Percentiles rank a stretch among this genome's conserved stretches.
Evolutionary conservation across 2,329 filamentous ascomycete genomes (phyloP).

Genomic region (Cladosporium cucumerinum): DNA sequence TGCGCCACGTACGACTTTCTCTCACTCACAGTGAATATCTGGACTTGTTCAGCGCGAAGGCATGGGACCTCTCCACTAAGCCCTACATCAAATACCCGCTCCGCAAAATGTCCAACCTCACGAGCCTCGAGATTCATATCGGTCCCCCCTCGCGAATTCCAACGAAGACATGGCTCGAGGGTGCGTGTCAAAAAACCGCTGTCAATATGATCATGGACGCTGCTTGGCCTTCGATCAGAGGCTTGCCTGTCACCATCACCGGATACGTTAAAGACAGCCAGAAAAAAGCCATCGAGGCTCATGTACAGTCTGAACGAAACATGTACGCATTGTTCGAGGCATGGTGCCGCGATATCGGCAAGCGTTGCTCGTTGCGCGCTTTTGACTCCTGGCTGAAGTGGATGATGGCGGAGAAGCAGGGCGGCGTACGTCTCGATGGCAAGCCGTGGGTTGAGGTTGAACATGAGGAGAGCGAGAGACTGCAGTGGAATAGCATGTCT

Average conservation of each 20-base stretch:
- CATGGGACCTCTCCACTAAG: neutral
- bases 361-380: neutral
- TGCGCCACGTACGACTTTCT: slow-evolving; percentile 26
- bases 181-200: slow-evolving; percentile 25
- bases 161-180: slow-evolving; percentile 7
- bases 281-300: slow-evolving; percentile 24
- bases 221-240: slow-evolving; percentile 24
- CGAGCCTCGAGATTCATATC: slow-evolving; percentile 21
- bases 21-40: slow-evolving; percentile 24
- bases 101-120: slow-evolving; percentile 18
- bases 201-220: slow-evolving; percentile 25
- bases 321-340: neutral
- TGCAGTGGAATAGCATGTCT: neutral
- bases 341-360: neutral
- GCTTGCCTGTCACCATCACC: slow-evolving; percentile 25
- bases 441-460: neutral
- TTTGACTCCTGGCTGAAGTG: neutral
- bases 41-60: slow-evolving; percentile 25
- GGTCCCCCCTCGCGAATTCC: slow-evolving; percentile 4
- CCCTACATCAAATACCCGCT: neutral
- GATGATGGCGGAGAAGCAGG: neutral
- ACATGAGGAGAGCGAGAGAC: neutral
- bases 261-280: slow-evolving; percentile 28
- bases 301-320: neutral
- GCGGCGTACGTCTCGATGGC: neutral